Base-by-base conservation (phyloP, 2,329 filamentous ascomycete genomes). In the Epichloe elymi region DNA sequence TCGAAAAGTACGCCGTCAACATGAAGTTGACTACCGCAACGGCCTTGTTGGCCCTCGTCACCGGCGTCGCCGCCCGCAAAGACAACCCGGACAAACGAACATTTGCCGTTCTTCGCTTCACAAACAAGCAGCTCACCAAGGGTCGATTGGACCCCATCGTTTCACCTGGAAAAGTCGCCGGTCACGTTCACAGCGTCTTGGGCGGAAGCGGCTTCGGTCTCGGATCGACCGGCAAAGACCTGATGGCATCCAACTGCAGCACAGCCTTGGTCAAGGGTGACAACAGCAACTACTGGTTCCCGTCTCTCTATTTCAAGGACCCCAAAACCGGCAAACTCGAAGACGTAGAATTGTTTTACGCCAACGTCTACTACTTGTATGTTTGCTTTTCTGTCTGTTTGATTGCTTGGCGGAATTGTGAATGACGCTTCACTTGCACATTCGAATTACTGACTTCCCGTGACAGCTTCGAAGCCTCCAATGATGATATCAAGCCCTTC, bases 231-330 rank as follows among this genome's bases (percentile, higher is more conserved):
- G 85, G 80, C 59, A 71, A 78, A 51, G 71, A 76, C 44, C 73
- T 86, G 26, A 54, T 71, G 53, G 63, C 73, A 51, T 86, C 83
- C 35, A 74, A 76, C 26, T 91, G 86, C 73, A 85, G 80, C 46
- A 86, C 82, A 36, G 84, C 86, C 63, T 74, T 75, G 54, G 73
- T 86, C 62, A 79, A 75, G 59, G 78, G 78, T 50, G 85, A 89
- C 67, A 73, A 80, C 62, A 85, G 78, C 58, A 84, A 84, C 66
- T 90, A 91, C 72, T 90, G 86, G 86, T 80, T 82, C 51, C 85
- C 86, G 1, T 72, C 73, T 30, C 69, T 90, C 3, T 89, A 82
- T 68, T 88, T 83, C 67, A 69, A 74, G 57, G 76, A 85, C 56
- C 74, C 79, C 59, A 69, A 75, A 57, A 79, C 82, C 56, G 78